Percentiles rank a stretch among this genome's conserved stretches.
Evolutionary conservation across 2,329 filamentous ascomycete species (phyloP).

Genomic region (Grosmannia huntii): DNA sequence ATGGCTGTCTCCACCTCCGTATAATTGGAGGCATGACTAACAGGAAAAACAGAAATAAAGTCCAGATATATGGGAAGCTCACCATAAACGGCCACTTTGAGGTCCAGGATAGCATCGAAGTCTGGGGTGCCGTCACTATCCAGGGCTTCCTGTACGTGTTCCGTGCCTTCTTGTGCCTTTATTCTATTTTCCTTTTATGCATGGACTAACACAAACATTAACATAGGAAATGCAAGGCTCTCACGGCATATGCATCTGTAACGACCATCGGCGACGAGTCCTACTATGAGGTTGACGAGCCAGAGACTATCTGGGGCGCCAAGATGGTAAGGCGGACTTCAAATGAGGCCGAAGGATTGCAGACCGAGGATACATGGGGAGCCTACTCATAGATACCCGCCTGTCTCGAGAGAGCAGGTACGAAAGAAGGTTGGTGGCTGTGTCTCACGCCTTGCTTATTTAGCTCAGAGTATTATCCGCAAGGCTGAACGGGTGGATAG

Average conservation of each 20-base stretch:
- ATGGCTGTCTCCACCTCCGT: slow-evolving; percentile 7
- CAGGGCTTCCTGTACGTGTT: slow-evolving; percentile 29
- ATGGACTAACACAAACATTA: neutral
- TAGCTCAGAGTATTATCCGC: neutral
- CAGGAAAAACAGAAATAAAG: slow-evolving; percentile 23
- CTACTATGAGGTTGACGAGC: slow-evolving; percentile 28
- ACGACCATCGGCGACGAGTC: slow-evolving; percentile 33
- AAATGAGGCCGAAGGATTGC: slow-evolving; percentile 24
- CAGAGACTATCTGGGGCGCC: slow-evolving; percentile 29
- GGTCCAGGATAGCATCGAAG: slow-evolving; percentile 27
- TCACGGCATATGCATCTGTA: slow-evolving; percentile 32
- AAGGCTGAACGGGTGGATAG: neutral
- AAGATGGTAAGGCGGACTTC: slow-evolving; percentile 27
- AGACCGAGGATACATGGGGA: neutral
- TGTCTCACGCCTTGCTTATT: too few species aligned
- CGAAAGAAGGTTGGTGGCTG: neutral
- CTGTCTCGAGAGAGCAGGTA: neutral
- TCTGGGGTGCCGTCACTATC: slow-evolving; percentile 33
- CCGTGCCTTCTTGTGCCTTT: neutral
- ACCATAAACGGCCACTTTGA: slow-evolving; percentile 29
- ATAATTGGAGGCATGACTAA: neutral
- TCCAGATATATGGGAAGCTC: slow-evolving; percentile 34
- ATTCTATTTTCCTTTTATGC: too few species aligned
- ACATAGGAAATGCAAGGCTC: slow-evolving; percentile 26
- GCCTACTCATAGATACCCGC: neutral